Evolutionary conservation across 2,329 filamentous ascomycete genomes (phyloP).

Genomic region (Cytospora paraplurivora): DNA sequence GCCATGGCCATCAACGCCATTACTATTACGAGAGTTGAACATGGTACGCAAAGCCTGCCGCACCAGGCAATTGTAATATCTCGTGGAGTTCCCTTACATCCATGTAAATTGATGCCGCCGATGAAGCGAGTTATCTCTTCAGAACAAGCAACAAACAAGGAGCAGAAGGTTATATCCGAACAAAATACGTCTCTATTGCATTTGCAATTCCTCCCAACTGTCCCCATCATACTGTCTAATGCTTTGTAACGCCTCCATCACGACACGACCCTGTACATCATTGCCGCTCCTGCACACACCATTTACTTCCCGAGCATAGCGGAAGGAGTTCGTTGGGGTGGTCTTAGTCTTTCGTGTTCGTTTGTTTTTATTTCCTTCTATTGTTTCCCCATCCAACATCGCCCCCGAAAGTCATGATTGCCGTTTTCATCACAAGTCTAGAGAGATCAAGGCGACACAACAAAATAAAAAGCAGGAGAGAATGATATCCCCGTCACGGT

Average conservation of each 20-base stretch:
- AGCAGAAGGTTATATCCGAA: not conserved
- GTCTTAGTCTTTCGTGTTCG: not conserved
- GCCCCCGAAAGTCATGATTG: not conserved
- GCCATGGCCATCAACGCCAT: conserved; percentile 27
- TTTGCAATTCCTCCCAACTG: not conserved
- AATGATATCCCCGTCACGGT: not conserved
- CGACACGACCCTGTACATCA: conserved; percentile 21
- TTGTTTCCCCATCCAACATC: too few species aligned
- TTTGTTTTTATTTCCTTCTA: not conserved
- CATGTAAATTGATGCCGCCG: not conserved
- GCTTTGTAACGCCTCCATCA: conserved; percentile 16
- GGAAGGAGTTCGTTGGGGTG: conserved; percentile 16
- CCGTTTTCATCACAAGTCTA: not conserved
- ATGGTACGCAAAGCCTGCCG: not conserved
- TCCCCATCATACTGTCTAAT: conserved; percentile 13
- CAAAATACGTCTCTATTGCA: not conserved
- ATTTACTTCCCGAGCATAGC: conserved; percentile 25
- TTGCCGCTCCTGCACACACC: conserved; percentile 19
- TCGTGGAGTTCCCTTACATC: not conserved
- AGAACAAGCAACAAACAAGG: not conserved
- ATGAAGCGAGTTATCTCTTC: not conserved
- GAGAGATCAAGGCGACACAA: not conserved
- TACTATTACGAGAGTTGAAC: not conserved
- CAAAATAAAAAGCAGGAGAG: not conserved
- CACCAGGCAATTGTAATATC: not conserved